phyloP scores from a whole-genome alignment of 2,329 filamentous ascomycete species.

The Hypoxylon sp. region DNA sequence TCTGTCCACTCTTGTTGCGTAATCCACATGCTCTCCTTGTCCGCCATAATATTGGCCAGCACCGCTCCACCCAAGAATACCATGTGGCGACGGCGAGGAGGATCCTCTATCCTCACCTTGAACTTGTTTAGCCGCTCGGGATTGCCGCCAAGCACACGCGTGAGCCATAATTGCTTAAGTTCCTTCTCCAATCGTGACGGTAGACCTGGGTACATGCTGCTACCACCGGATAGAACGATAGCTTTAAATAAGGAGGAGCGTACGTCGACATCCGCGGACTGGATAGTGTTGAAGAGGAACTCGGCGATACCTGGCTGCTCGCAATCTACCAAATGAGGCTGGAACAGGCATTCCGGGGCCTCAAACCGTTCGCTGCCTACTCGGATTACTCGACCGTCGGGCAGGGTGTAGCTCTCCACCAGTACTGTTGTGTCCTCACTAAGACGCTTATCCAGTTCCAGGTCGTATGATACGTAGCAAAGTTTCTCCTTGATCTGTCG shows the following conservation, averaged over 20 bases:
- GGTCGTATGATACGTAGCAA: constrained; percentile 98
- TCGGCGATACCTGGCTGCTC: constrained; percentile 97
- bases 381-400: constrained; percentile 94
- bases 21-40: constrained; percentile 99
- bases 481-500: constrained; percentile 99
- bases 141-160: constrained; percentile 88
- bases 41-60: constrained; percentile 97
- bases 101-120: constrained; percentile 99
- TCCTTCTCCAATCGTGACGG: constrained; percentile 97
- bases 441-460: constrained; percentile 94
- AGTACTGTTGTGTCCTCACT: constrained; percentile 98
- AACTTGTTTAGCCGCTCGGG: constrained; percentile 97
- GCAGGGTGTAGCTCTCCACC: constrained; percentile 97
- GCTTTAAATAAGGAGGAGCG: constrained; percentile 95
- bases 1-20: constrained; percentile 97
- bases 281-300: constrained; percentile 99
- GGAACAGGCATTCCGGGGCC: constrained; percentile 97
- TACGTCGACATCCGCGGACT: constrained; percentile 94
- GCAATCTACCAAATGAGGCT: constrained; percentile 96
- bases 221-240: constrained; percentile 94
- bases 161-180: constrained; percentile 98
- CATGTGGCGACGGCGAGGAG: constrained; percentile 96
- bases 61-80: constrained; percentile 99
- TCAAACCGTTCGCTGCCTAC: constrained; percentile 98
- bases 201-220: constrained; percentile 98